A percentile compares a stretch with the other conserved stretches of the same genome.
Conservation (phyloP, 805 yeast genomes). For the Yamadazyma philogaea region DNA sequence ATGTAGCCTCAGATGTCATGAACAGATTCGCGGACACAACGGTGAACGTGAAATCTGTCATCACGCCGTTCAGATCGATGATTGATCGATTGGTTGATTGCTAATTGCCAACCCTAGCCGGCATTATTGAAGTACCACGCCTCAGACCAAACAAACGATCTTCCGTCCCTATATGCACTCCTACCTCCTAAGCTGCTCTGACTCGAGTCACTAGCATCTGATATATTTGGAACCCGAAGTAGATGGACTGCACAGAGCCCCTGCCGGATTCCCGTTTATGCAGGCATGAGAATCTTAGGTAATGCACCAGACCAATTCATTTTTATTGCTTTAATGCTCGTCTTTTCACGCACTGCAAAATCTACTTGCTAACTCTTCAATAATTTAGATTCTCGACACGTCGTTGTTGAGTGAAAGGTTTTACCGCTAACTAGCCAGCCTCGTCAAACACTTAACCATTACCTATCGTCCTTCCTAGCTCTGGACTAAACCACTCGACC, state of each 20-base stretch:
- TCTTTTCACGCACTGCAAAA: constrained; percentile 3
- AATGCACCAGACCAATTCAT: constrained; percentile 5
- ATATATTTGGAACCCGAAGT: too few relatives aligned
- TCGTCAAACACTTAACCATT: neutral
- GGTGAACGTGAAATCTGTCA: too few relatives aligned
- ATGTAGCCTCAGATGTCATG: too few relatives aligned
- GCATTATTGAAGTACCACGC: too few relatives aligned
- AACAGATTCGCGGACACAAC: too few relatives aligned
- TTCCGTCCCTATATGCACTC: too few relatives aligned
- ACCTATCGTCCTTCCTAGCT: neutral
- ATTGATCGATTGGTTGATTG: too few relatives aligned
- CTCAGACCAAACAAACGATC: too few relatives aligned
- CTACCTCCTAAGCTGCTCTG: too few relatives aligned
- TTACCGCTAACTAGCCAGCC: neutral
- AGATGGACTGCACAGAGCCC: neutral
- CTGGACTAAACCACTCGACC: neutral
- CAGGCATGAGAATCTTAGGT: constrained; percentile 2
- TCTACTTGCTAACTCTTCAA: neutral
- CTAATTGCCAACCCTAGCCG: too few relatives aligned
- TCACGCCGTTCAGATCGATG: too few relatives aligned
- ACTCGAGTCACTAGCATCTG: too few relatives aligned
- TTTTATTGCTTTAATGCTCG: constrained; percentile 6
- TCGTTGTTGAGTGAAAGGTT: neutral
- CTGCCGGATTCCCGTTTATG: constrained; percentile 1
- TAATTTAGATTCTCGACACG: neutral